Evolutionary conservation across 345 rosid species (phyloP).

Genomic region (Boechera stricta): DNA sequence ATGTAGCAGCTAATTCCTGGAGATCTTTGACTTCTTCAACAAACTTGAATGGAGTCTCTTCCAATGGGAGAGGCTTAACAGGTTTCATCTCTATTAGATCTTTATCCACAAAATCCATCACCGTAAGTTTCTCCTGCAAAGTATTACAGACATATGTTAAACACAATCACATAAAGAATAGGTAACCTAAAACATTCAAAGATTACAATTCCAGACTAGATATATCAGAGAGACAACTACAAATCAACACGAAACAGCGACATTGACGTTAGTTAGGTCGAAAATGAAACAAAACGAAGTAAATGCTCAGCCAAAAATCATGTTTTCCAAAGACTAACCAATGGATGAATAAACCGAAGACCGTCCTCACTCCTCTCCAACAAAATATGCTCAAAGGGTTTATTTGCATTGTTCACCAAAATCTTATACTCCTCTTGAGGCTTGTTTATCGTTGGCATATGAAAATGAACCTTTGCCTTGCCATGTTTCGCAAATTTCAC

Average conservation of each 20-base stretch:
- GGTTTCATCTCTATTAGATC: constrained; percentile 50
- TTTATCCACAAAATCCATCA: constrained; percentile 73
- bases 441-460: constrained; percentile 64
- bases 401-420: constrained; percentile 67
- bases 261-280: too few species aligned
- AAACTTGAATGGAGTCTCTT: constrained; percentile 70
- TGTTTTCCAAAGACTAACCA: constrained; percentile 48
- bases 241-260: background rate
- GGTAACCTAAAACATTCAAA: background rate
- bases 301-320: background rate
- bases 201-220: background rate
- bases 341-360: constrained; percentile 67
- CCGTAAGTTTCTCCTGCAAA: constrained; percentile 72
- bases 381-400: constrained; percentile 83
- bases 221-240: background rate
- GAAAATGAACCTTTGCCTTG: constrained; percentile 73
- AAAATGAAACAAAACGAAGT: background rate
- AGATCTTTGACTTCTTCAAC: constrained; percentile 83
- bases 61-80: constrained; percentile 54
- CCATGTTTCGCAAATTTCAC: constrained; percentile 43
- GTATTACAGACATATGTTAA: background rate
- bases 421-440: constrained; percentile 81
- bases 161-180: background rate
- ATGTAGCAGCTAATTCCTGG: constrained; percentile 71
- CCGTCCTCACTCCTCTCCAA: constrained; percentile 75